Base-by-base conservation (phyloP, 2,329 filamentous ascomycete species). In the Hymenoscyphus infarciens region DNA sequence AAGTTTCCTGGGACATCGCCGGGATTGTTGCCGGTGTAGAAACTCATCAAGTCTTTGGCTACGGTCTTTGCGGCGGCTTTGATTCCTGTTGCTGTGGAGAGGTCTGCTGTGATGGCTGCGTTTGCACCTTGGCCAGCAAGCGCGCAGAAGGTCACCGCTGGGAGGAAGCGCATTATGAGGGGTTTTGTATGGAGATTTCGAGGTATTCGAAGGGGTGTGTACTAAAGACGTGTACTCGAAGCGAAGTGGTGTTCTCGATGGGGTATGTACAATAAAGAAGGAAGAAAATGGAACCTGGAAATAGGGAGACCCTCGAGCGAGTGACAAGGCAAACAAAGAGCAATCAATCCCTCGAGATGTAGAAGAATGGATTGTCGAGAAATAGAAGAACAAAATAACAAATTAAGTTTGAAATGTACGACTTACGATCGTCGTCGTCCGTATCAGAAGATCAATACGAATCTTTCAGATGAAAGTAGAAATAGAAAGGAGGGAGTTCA, bases 1-100 rank as follows among this genome's bases (percentile, higher is more conserved):
- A 85, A 65, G 64, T 81, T 79, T 45, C 81, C 82, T 1, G 81
- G 79, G 22, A 78, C 76, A 64, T 82, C 79, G 35, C 80, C 81
- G n/a, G 79, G 76, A 33, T 76, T 70, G 60, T 80, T 79, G 29
- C 77, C 79, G 0, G 78, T 81, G 67, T 85, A 85, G 65, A 81
- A 81, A 29, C 72, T 75, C 70, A 85, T 80, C 74, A 85, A 77
- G 35, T 79, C 79, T 61, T 80, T 75, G 3, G 80, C 81, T 27
- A 76, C 66, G 33, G 67, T 72, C 49, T 67, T 68, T 8, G 75
- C 72, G 8, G 70, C 70, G 15, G 25, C 27, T 29, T 62, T 62
- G 38, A 62, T 42, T 27, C 53, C 54, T 5, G 60, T 33, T 39
- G 25, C 2, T 13, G 19, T 39, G 16, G 60, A 52, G 27, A 62